Evolutionary conservation across 2,329 filamentous ascomycete species (phyloP), one percentile per base, ranked within the genome.

Genomic region (Aaosphaeria pasadenensis): DNA sequence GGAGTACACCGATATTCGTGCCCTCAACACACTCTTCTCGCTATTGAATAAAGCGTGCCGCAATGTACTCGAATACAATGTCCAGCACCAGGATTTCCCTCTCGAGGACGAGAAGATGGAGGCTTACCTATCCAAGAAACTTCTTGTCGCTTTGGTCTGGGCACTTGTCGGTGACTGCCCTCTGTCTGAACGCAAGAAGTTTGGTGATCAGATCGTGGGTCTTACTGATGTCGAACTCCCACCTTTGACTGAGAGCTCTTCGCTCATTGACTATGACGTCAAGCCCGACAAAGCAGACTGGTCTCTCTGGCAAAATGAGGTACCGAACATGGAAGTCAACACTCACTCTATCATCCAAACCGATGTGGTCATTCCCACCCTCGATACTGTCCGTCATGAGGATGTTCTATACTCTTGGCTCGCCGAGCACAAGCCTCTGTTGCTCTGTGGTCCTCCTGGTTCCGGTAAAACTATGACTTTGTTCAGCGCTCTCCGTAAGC

Each of bases 391-490:
- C 40, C 89, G 94, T 30, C 94, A 99, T 61, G 94, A 99, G 71
- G 94, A 97, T 72, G 89, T 99, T n/a, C 80, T 99, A 11, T 99
- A 99, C 76, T 99, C 95, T 4, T 99, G 94, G 94, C 83, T 99
- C 40, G 94, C 95, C 11, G 94, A 99, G 70, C 94, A 99, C 70
- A 99, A 99, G 75, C 94, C 95, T 9, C 79, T 99, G 13, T 78
- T 99, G 45, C 86, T 99, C 11, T 99, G 94, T 69, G 95, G 94
- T 71, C 95, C 94, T 66, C 94, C 94, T 49, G 94, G 94, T 76
- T 99, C 94, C 44, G 94, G 94, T 79, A 99, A 99, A 77, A 99
- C 94, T 4, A 99, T 99, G 94, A 99, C 94, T 7, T 78, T 99
- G 9, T 99, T 99, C 77, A 96, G 92, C 67, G 94, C 94, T 32